These are phyloP conservation scores for Groenewaldozyma tartarivorans DNA, from an alignment of 805 yeast genomes.

Conservation along the genomic window DNA sequence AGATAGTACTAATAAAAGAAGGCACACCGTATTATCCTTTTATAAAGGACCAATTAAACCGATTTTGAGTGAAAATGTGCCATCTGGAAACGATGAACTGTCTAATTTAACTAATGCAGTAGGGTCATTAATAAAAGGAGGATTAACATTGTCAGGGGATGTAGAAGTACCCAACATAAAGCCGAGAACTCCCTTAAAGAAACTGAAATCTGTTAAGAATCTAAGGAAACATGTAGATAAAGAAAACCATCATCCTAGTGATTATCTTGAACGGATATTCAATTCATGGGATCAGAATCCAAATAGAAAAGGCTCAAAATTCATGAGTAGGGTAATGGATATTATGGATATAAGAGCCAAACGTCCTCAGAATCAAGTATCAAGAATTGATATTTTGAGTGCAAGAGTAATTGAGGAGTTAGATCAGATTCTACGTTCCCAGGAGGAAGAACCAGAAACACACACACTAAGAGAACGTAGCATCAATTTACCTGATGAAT, in stretches of 20 bases:
- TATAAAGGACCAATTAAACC: conserved; percentile 15
- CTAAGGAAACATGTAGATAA: neutral
- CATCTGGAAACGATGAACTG: neutral
- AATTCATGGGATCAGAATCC: neutral
- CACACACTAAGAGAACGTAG: neutral
- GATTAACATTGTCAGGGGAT: conserved; percentile 13
- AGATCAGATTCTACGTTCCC: conserved; percentile 13
- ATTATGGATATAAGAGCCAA: conserved; percentile 4
- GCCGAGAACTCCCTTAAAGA: conserved; percentile 1
- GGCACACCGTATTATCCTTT: conserved; percentile 12
- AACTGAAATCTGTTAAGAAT: neutral
- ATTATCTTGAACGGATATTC: neutral
- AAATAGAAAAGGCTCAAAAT: neutral
- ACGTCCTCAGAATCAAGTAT: neutral
- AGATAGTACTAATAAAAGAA: conserved; percentile 4
- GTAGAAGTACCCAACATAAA: conserved; percentile 10
- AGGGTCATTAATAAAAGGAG: conserved; percentile 21
- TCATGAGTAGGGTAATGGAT: neutral
- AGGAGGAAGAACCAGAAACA: conserved; percentile 5
- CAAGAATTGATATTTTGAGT: conserved; percentile 24
- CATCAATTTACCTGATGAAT: conserved; percentile 3
- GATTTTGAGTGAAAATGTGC: conserved; percentile 6
- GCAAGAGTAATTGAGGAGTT: conserved; percentile 25
- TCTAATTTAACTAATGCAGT: conserved; percentile 1
- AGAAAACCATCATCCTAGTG: neutral